Conservation (phyloP, 1,139 yeast species). For the Kodamaea sp. region DNA sequence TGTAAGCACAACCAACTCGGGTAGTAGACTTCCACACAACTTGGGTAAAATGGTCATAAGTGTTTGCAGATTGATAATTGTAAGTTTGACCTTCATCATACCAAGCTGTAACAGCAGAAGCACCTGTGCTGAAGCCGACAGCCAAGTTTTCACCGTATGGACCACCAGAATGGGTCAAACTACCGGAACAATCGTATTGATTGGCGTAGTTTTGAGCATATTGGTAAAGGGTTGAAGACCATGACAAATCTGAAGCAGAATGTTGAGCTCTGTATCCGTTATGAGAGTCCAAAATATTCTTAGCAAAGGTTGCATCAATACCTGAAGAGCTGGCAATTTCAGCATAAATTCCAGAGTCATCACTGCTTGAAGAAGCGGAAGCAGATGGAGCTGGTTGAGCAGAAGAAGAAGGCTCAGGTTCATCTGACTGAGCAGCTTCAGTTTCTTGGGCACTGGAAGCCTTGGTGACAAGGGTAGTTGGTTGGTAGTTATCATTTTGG, state of each 20-base stretch:
- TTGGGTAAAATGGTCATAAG: slow-evolving; percentile 41
- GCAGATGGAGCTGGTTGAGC: slow-evolving; percentile 3
- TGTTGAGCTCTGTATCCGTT: slow-evolving; percentile 67
- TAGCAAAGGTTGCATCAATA: slow-evolving; percentile 32
- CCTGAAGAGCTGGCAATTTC: slow-evolving; percentile 13
- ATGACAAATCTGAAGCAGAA: slow-evolving; percentile 54
- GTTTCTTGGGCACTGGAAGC: background rate
- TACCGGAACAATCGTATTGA: slow-evolving; percentile 64
- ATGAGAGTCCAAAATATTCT: slow-evolving; percentile 53
- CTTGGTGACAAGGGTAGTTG: slow-evolving; percentile 10
- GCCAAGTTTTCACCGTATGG: slow-evolving; percentile 87
- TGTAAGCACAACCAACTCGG: slow-evolving; percentile 38
- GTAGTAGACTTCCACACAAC: slow-evolving; percentile 37
- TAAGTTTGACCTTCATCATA: slow-evolving; percentile 64
- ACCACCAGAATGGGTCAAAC: slow-evolving; percentile 73
- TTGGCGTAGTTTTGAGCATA: slow-evolving; percentile 73
- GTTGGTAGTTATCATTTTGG: background rate
- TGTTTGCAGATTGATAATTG: slow-evolving; percentile 39
- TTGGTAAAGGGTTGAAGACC: slow-evolving; percentile 61
- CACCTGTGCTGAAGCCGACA: slow-evolving; percentile 56
- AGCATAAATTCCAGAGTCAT: slow-evolving; percentile 10
- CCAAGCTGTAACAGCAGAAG: slow-evolving; percentile 73
- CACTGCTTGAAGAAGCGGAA: slow-evolving; percentile 8
- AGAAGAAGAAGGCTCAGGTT: background rate
- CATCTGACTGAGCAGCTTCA: background rate